Percentiles rank a stretch among this genome's conserved stretches.
phyloP scores from a whole-genome alignment of 1,284 basidiomycete genomes.

The Ganoderma lucidum region DNA sequence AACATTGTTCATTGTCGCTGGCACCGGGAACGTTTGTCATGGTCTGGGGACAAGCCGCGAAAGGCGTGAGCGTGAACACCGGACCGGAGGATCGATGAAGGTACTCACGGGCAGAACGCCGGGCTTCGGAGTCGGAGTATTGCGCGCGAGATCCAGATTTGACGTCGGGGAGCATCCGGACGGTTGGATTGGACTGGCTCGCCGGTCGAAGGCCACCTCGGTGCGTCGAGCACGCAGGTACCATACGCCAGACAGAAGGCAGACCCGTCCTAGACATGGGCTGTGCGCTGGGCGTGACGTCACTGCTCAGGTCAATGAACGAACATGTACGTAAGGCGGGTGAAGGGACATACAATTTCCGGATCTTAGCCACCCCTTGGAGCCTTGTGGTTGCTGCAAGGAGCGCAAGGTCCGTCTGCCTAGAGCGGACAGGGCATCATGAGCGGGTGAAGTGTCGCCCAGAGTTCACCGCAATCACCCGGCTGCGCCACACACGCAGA shows the following conservation, averaged over 20 bases:
- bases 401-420: constrained; percentile 3
- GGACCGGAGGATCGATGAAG: constrained; percentile 23
- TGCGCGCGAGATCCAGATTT: constrained; percentile 17
- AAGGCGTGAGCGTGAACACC: constrained; percentile 8
- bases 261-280: neutral
- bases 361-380: constrained; percentile 16
- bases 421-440: neutral
- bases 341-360: constrained; percentile 16
- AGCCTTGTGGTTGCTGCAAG: constrained; percentile 12
- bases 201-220: constrained; percentile 1
- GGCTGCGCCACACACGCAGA: constrained; percentile 2
- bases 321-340: constrained; percentile 23
- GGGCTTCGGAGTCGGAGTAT: constrained; percentile 17
- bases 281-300: constrained; percentile 15
- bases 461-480: constrained; percentile 5
- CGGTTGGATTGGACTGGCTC: neutral
- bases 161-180: constrained; percentile 13
- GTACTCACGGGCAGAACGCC: constrained; percentile 18
- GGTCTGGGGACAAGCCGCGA: constrained; percentile 5
- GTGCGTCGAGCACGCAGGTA: constrained; percentile 20
- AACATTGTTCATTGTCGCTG: neutral
- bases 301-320: constrained; percentile 9
- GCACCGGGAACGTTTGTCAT: neutral
- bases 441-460: neutral
- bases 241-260: constrained; percentile 14